These are phyloP conservation scores for Pyrenophora tritici-repentis DNA, from an alignment of 2,329 filamentous ascomycete genomes.

Conservation along the genomic window DNA sequence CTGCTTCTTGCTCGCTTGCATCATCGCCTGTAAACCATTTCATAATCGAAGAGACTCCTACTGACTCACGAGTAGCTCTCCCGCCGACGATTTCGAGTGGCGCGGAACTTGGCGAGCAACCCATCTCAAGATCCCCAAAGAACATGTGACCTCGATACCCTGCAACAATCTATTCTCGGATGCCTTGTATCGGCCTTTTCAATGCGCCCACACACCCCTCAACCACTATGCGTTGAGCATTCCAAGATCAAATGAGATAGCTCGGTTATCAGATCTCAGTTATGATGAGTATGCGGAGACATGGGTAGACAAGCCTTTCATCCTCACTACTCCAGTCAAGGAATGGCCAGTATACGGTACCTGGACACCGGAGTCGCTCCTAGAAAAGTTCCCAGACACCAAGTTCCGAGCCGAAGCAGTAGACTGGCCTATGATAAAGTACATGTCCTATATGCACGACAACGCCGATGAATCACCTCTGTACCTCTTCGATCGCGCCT, in stretches of 20 bases:
- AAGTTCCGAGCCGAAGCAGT: conserved; percentile 90
- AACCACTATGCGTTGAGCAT: conserved; percentile 71
- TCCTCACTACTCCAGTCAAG: conserved; percentile 80
- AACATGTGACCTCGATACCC: conserved; percentile 63
- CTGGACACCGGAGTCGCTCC: conserved; percentile 74
- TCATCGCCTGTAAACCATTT: not conserved
- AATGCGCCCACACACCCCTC: conserved; percentile 78
- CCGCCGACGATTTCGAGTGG: conserved; percentile 65
- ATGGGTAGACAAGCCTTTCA: conserved; percentile 84
- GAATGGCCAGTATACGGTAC: conserved; percentile 76
- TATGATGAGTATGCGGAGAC: conserved; percentile 72
- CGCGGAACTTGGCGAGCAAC: conserved; percentile 84
- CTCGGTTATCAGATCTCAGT: conserved; percentile 69
- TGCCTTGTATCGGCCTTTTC: conserved; percentile 85
- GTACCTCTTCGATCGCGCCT: conserved; percentile 88
- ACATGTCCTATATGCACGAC: conserved; percentile 79
- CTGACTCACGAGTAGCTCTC: conserved; percentile 44
- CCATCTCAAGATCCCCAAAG: conserved; percentile 64
- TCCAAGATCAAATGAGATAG: conserved; percentile 73
- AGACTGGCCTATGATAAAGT: conserved; percentile 85
- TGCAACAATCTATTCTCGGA: conserved; percentile 88
- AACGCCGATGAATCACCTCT: conserved; percentile 85
- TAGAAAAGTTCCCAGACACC: conserved; percentile 66
- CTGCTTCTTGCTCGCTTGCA: not conserved
- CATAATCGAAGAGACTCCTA: not conserved